Evolutionary conservation across 2,329 filamentous ascomycete species (phyloP), one percentile per base, ranked within the genome.

Genomic region (Colletotrichum sp.): DNA sequence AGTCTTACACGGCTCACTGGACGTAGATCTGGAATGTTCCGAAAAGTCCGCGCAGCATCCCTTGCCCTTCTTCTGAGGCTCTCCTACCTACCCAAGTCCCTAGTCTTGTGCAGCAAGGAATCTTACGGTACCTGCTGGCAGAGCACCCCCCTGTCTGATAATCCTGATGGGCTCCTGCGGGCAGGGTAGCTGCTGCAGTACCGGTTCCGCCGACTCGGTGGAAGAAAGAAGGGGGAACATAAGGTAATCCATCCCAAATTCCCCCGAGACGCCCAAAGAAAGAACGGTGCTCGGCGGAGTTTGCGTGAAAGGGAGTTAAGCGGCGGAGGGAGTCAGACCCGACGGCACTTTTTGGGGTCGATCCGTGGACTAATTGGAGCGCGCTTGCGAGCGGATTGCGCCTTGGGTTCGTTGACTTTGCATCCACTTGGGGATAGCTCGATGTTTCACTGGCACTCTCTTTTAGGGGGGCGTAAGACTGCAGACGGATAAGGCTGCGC

Each of bases 401-500:
- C 30, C 52, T 68, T 24, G 30, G 32, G 13, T 10, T 39, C 26
- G 66, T 57, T 57, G 30, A 36, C 57, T 24, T 36, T 16, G 8
- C 28, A n/a, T 28, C 44, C 48, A 16, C 16, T 68, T 59, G 16
- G 63, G 73, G 12, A 64, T 76, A 74, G 70, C 34, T 60, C 64
- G 13, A 68, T 32, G 64, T 75, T 73, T 73, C 64, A 73, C 26
- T n/a, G 34, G 44, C 70, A 36, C 8, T 68, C 48, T 52, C 12
- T 52, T 52, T 52, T 22, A 7, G 44, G n/a, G 44, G 44, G 44
- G 44, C 44, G 39, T 64, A 62, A 36, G 68, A 63, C 64, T 74
- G 59, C 70, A 73, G 70, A 74, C 70, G 70, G 74, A 76, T 76
- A 74, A 73, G 74, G 74, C 74, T 76, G 70, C 64, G 48, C 64